Conservation (phyloP, 2,329 filamentous ascomycete species). For the Cladosporium sp. region DNA sequence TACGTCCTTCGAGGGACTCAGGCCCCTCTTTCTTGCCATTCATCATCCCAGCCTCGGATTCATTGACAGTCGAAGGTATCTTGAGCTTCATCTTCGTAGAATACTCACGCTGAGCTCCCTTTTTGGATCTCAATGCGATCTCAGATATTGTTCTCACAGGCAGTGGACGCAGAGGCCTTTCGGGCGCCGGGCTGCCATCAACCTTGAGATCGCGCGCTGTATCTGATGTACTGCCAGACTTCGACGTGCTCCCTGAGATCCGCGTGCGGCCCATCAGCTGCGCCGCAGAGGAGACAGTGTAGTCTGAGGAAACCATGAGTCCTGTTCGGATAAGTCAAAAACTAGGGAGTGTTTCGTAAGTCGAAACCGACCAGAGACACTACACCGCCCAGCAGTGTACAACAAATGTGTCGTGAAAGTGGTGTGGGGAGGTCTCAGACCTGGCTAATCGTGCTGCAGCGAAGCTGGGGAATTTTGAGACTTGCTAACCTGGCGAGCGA, state of each 20-base stretch:
- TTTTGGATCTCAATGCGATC: neutral
- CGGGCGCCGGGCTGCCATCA: neutral
- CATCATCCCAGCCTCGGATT: too few relatives aligned
- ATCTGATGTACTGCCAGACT: neutral
- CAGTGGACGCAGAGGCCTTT: neutral
- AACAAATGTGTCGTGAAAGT: neutral
- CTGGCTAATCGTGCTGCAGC: neutral
- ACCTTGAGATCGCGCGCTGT: too few relatives aligned
- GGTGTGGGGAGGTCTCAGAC: constrained; percentile 8
- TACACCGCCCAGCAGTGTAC: constrained; percentile 7
- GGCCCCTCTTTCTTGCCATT: too few relatives aligned
- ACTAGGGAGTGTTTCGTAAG: neutral
- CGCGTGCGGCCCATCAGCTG: constrained; percentile 4
- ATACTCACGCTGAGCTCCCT: neutral
- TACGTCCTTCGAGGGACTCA: neutral
- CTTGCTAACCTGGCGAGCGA: neutral
- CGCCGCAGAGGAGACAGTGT: constrained; percentile 6
- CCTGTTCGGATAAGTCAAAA: neutral
- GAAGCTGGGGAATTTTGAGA: neutral
- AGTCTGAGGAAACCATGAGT: constrained; percentile 5
- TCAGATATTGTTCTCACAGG: neutral
- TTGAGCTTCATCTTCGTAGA: neutral
- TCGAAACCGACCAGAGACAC: neutral
- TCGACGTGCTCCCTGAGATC: constrained; percentile 4
- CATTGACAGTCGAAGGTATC: too few relatives aligned